These are phyloP conservation scores for Sporothrix mexicana DNA, from an alignment of 2,329 filamentous ascomycete species.

Conservation along the genomic window DNA sequence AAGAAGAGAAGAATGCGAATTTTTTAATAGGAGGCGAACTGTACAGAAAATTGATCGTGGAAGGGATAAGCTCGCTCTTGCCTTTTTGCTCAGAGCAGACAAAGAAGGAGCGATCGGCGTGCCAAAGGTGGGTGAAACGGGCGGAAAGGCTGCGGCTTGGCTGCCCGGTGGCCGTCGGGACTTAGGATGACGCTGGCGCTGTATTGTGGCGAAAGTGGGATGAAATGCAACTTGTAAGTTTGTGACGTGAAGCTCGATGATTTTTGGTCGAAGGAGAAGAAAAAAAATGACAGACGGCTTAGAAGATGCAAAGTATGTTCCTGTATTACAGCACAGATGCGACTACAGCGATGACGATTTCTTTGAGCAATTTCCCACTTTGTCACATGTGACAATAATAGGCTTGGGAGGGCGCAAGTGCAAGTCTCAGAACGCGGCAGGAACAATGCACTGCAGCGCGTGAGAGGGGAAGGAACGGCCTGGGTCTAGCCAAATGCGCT, in stretches of 20 bases:
- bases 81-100: neutral
- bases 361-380: conserved; percentile 23
- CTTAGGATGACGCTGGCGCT: neutral
- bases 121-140: conserved; percentile 16
- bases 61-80: neutral
- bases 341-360: conserved; percentile 31
- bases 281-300: neutral
- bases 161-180: conserved; percentile 11
- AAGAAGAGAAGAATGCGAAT: neutral
- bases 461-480: neutral
- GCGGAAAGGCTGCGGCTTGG: neutral
- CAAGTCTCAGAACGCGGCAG: neutral
- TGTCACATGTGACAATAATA: conserved; percentile 33
- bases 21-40: neutral
- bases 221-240: neutral
- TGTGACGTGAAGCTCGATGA: neutral
- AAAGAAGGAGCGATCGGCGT: conserved; percentile 21
- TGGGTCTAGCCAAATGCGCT: conserved; percentile 18
- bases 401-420: conserved; percentile 25
- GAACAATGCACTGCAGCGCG: conserved; percentile 5
- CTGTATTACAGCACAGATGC: neutral
- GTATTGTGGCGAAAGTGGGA: neutral
- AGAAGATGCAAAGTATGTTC: too few relatives aligned
- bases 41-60: neutral
- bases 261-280: neutral